A percentile compares a stretch with the other conserved stretches of the same genome.
These are phyloP conservation scores for Leucocoprinus sp. DNA, from an alignment of 768 basidiomycete genomes.

Conservation along the genomic window DNA sequence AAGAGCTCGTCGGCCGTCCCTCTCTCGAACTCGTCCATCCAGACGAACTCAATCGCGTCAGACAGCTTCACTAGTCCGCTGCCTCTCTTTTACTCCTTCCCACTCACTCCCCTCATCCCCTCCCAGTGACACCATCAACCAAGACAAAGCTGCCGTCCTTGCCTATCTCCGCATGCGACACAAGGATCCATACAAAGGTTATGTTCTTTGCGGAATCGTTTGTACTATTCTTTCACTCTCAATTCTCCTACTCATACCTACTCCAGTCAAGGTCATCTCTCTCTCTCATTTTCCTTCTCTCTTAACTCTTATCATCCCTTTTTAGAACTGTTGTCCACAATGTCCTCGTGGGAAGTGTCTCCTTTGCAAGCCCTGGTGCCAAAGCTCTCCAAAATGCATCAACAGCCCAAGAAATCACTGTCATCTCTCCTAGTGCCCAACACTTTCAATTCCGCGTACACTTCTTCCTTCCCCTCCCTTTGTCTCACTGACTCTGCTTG, in stretches of 20 bases:
- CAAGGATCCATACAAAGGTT: constrained; percentile 72
- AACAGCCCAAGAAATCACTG: constrained; percentile 74
- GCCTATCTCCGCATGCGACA: constrained; percentile 74
- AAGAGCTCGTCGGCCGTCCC: constrained; percentile 59
- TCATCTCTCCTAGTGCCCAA: constrained; percentile 52
- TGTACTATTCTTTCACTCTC: constrained; percentile 30
- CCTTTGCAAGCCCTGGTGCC: constrained; percentile 65
- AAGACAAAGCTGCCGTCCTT: constrained; percentile 74
- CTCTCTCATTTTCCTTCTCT: too few relatives aligned
- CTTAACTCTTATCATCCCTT: too few relatives aligned
- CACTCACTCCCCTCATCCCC: constrained; percentile 1
- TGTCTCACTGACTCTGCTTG: constrained; percentile 1
- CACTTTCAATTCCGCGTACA: constrained; percentile 49
- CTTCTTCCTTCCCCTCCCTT: not conserved
- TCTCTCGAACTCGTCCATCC: constrained; percentile 76
- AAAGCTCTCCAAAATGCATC: constrained; percentile 76
- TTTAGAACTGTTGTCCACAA: constrained; percentile 69
- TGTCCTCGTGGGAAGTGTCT: constrained; percentile 69
- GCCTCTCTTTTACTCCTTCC: not conserved
- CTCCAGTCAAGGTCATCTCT: constrained; percentile 16
- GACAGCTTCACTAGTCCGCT: constrained; percentile 60
- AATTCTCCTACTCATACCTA: constrained; percentile 1
- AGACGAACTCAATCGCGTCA: constrained; percentile 63
- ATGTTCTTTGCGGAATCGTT: constrained; percentile 67
- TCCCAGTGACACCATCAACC: constrained; percentile 65